Percentiles rank a stretch among this genome's conserved stretches.
phyloP scores from a whole-genome alignment of 345 rosid genomes.

The Gossypioides kirkii region DNA sequence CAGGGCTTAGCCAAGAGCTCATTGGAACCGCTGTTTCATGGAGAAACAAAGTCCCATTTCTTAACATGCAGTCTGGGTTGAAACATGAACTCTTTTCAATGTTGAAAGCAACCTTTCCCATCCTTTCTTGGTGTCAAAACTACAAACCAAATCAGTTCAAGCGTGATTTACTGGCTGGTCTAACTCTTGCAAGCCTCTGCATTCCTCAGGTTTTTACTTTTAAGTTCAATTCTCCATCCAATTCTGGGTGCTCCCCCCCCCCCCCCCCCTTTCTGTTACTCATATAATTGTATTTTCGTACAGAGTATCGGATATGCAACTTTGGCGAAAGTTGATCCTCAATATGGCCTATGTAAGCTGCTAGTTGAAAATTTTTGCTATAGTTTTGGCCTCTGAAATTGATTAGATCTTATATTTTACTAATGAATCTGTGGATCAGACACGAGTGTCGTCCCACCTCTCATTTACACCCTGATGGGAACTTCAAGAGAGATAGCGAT shows the following conservation, averaged over 20 bases:
- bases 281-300: constrained; percentile 9
- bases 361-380: constrained; percentile 2
- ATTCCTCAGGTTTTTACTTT: constrained; percentile 61
- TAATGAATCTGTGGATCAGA: constrained; percentile 34
- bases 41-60: constrained; percentile 29
- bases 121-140: constrained; percentile 56
- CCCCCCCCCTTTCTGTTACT: neutral
- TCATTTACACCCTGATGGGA: constrained; percentile 85
- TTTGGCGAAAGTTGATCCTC: constrained; percentile 89
- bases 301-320: constrained; percentile 95
- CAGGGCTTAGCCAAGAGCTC: constrained; percentile 51
- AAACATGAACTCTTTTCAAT: constrained; percentile 26
- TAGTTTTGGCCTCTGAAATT: neutral
- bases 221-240: too few relatives aligned
- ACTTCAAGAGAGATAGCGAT: constrained; percentile 87
- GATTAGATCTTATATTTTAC: neutral
- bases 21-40: constrained; percentile 30
- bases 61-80: constrained; percentile 28
- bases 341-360: constrained; percentile 83
- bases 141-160: constrained; percentile 56
- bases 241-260: too few relatives aligned
- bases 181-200: constrained; percentile 95
- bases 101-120: constrained; percentile 52
- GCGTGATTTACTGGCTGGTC: constrained; percentile 75
- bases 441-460: constrained; percentile 83